These are phyloP conservation scores for Byssochlamys sp. DNA, from an alignment of 2,329 filamentous ascomycete genomes.

Conservation along the genomic window DNA sequence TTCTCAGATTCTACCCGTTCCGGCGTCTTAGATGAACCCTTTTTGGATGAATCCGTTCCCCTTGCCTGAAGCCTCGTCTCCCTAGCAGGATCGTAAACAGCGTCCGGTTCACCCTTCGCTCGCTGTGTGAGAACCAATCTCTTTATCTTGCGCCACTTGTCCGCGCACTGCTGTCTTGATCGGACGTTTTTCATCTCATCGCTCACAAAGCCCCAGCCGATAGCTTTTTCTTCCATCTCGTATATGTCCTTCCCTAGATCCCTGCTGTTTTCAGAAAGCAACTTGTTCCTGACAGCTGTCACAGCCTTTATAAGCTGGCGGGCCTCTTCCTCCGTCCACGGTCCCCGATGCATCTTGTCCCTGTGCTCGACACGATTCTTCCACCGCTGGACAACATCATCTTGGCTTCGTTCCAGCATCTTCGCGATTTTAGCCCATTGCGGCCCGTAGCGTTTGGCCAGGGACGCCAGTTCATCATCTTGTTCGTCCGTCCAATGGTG, in stretches of 20 bases:
- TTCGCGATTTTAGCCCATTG: constrained; percentile 31
- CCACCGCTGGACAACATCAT: constrained; percentile 36
- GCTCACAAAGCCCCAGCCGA: constrained; percentile 26
- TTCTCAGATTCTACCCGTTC: background rate
- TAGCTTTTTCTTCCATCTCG: constrained; percentile 21
- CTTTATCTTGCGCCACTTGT: constrained; percentile 30
- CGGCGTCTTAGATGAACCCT: background rate
- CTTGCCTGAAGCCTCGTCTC: constrained; percentile 1
- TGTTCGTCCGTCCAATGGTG: constrained; percentile 32
- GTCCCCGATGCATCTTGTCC: constrained; percentile 23
- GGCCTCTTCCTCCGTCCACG: constrained; percentile 29
- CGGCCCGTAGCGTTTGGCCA: constrained; percentile 22
- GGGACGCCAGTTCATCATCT: constrained; percentile 29
- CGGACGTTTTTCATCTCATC: constrained; percentile 18
- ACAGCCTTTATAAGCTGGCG: constrained; percentile 18
- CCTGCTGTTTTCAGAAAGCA: constrained; percentile 8
- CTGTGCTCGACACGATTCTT: constrained; percentile 33
- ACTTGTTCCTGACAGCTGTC: constrained; percentile 12
- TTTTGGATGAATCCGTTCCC: background rate
- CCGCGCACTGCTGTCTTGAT: constrained; percentile 31
- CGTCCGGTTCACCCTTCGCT: constrained; percentile 13
- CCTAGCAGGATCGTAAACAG: constrained; percentile 14
- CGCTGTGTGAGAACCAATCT: constrained; percentile 13
- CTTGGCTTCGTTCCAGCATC: constrained; percentile 27
- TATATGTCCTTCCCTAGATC: constrained; percentile 26